phyloP scores from a whole-genome alignment of 2,329 filamentous ascomycete genomes.

The Sarocladium brachiariae region DNA sequence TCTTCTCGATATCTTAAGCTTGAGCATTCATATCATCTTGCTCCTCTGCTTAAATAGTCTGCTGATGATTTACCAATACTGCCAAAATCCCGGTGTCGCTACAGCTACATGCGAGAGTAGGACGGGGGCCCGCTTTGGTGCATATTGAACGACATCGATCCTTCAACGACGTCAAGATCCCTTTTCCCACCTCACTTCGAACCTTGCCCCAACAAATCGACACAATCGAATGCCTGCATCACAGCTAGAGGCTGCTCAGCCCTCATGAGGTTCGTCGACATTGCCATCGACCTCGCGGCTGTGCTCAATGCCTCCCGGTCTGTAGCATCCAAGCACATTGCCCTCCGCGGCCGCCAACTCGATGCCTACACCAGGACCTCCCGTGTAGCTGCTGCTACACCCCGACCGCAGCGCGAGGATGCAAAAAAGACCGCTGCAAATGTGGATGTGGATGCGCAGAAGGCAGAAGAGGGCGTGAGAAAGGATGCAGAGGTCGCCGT shows the following conservation, averaged over 20 bases:
- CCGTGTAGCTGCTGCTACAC: constrained; percentile 27
- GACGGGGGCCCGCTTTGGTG: constrained; percentile 1
- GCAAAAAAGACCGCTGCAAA: background rate
- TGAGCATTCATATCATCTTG: too few relatives aligned
- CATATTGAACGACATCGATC: constrained; percentile 5
- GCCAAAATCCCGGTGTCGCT: background rate
- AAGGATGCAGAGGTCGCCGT: background rate
- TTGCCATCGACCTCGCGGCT: constrained; percentile 61
- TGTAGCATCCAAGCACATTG: constrained; percentile 57
- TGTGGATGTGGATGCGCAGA: too few relatives aligned
- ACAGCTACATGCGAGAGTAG: too few relatives aligned
- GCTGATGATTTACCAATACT: background rate
- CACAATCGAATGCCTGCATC: constrained; percentile 18
- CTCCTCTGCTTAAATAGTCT: too few relatives aligned
- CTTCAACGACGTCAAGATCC: background rate
- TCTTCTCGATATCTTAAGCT: too few relatives aligned
- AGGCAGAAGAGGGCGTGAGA: background rate
- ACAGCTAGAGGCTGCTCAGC: constrained; percentile 18
- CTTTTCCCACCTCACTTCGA: background rate
- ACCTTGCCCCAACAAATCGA: background rate
- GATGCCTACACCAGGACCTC: constrained; percentile 43
- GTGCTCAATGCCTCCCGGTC: constrained; percentile 63
- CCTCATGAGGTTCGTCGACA: constrained; percentile 56
- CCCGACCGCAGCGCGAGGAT: background rate
- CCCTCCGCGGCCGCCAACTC: constrained; percentile 48